These are phyloP conservation scores for Tanacetum coccineum DNA, from an alignment of 129 eudicot species.

Conservation along the genomic window DNA sequence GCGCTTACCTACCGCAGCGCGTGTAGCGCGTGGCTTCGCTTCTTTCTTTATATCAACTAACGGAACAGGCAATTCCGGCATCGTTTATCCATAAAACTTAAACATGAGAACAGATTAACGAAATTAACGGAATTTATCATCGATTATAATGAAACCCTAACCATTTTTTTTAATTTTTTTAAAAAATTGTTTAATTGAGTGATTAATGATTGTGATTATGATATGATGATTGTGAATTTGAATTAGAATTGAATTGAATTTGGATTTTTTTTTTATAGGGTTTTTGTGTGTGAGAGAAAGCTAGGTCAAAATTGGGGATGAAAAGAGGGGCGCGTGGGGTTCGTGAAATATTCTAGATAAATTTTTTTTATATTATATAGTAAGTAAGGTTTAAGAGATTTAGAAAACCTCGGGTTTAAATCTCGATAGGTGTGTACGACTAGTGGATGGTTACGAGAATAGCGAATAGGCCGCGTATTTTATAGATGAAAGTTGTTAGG, in stretches of 20 bases:
- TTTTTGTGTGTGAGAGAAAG: background rate
- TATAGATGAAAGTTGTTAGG: no score
- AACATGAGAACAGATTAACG: slow-evolving; percentile 25
- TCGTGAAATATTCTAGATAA: no score
- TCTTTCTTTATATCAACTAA: slow-evolving; percentile 16
- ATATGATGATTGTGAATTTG: no score
- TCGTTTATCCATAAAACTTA: slow-evolving; percentile 40
- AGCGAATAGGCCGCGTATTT: no score
- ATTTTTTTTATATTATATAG: no score
- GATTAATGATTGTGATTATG: background rate
- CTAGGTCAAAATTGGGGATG: background rate
- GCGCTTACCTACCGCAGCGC: slow-evolving; percentile 34
- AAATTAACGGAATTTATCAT: no score
- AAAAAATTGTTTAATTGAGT: background rate
- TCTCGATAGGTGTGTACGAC: no score
- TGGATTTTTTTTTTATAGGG: background rate
- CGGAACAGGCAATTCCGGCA: slow-evolving; percentile 66
- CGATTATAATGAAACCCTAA: slow-evolving; percentile 34
- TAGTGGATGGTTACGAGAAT: no score
- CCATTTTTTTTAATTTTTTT: background rate
- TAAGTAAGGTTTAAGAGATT: no score
- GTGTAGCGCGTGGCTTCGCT: background rate
- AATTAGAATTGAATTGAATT: background rate
- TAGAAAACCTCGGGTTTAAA: no score
- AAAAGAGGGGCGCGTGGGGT: background rate